Percentiles rank a stretch among this genome's conserved stretches.
Evolutionary conservation across 306 rosid genomes (phyloP).

Genomic region (Vigna mungo): DNA sequence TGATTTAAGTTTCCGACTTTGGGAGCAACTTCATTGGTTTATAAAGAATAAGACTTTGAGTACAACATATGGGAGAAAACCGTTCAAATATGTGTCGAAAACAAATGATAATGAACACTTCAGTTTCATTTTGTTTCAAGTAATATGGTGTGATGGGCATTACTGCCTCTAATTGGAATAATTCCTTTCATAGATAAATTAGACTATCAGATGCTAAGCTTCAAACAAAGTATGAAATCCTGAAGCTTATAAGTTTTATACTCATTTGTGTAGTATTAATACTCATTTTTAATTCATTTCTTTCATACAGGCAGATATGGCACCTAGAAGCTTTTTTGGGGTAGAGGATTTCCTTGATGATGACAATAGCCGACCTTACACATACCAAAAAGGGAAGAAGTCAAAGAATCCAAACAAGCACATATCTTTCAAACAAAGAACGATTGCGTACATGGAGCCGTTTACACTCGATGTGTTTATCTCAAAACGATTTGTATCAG

Average conservation of each 20-base stretch:
- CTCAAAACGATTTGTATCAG: conserved; percentile 95
- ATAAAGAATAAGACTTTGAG: neutral
- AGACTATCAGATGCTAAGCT: conserved; percentile 11
- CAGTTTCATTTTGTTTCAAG: conserved; percentile 22
- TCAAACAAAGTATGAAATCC: conserved; percentile 17
- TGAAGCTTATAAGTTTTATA: conserved; percentile 7
- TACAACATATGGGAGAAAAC: conserved; percentile 2
- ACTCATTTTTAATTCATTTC: neutral
- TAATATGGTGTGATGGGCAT: neutral
- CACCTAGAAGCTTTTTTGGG: conserved; percentile 93
- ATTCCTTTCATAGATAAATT: conserved; percentile 5
- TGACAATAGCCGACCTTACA: conserved; percentile 86
- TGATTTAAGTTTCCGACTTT: conserved; percentile 8
- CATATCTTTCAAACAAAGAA: conserved; percentile 85
- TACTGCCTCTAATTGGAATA: neutral
- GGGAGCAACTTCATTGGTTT: neutral
- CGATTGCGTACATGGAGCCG: conserved; percentile 91
- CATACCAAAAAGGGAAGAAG: conserved; percentile 83
- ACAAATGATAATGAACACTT: neutral
- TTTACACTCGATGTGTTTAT: conserved; percentile 91
- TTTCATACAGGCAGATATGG: conserved; percentile 57
- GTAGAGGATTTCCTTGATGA: conserved; percentile 93
- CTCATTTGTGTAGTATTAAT: neutral
- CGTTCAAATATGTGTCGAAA: neutral
- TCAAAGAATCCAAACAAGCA: conserved; percentile 90